A percentile compares a stretch with the other conserved stretches of the same genome.
Conservation (phyloP, 805 yeast species). For the Cyberlindnera euphorbiae region DNA sequence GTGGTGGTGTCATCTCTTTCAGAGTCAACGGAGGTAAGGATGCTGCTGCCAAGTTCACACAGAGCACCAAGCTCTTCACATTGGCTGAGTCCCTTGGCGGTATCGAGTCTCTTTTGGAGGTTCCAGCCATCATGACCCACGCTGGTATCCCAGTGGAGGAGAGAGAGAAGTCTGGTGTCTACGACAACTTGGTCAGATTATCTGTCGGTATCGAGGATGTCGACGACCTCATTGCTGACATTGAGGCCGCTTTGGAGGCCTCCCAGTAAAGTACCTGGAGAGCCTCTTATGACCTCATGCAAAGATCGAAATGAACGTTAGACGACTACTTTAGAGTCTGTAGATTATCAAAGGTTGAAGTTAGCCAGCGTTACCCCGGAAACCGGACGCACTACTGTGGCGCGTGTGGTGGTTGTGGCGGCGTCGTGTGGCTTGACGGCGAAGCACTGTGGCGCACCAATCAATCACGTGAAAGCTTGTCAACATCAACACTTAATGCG, state of each 20-base stretch:
- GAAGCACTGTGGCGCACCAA: neutral
- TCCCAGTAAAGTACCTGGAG: slow-evolving; percentile 4
- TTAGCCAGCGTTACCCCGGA: no score
- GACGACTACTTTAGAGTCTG: no score
- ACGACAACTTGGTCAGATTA: slow-evolving; percentile 74
- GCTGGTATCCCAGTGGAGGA: slow-evolving; percentile 80
- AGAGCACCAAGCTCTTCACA: slow-evolving; percentile 70
- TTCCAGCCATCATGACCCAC: slow-evolving; percentile 90
- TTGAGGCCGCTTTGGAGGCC: slow-evolving; percentile 56
- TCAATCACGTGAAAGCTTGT: slow-evolving; percentile 28
- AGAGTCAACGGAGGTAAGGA: slow-evolving; percentile 78
- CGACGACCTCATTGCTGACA: slow-evolving; percentile 69
- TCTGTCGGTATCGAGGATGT: slow-evolving; percentile 85
- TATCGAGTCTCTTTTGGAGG: slow-evolving; percentile 78
- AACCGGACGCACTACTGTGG: no score
- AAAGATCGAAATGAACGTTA: no score
- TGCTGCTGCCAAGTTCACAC: slow-evolving; percentile 70
- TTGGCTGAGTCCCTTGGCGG: slow-evolving; percentile 91
- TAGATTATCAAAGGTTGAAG: no score
- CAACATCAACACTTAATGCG: slow-evolving; percentile 14
- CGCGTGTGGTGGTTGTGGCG: neutral
- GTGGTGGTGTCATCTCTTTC: slow-evolving; percentile 91
- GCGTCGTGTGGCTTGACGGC: slow-evolving; percentile 4
- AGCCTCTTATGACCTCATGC: no score
- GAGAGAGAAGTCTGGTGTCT: slow-evolving; percentile 78